Evolutionary conservation across 1,284 basidiomycete genomes (phyloP).

Genomic region (Malassezia arunalokei): DNA sequence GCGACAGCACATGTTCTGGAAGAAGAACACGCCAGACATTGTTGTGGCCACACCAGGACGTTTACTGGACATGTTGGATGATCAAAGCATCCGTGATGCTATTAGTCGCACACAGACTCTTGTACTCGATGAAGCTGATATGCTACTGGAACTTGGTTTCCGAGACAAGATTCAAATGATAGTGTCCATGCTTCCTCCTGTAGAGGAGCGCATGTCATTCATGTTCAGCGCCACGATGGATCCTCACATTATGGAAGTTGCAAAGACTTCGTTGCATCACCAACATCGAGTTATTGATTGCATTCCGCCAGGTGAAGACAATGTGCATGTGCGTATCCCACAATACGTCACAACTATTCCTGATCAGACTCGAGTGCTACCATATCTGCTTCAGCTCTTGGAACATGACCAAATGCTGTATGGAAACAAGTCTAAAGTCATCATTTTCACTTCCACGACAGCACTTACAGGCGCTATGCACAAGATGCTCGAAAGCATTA

Average conservation of each 20-base stretch:
- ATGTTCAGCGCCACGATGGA: conserved; percentile 78
- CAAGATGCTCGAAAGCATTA: conserved; percentile 47
- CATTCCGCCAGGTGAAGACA: conserved; percentile 53
- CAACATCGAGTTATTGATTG: conserved; percentile 57
- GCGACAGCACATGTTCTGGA: conserved; percentile 60
- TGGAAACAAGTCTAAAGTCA: conserved; percentile 61
- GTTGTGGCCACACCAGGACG: conserved; percentile 89
- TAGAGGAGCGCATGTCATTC: conserved; percentile 69
- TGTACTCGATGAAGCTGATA: conserved; percentile 89
- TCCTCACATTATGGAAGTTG: conserved; percentile 49
- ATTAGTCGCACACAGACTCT: conserved; percentile 55
- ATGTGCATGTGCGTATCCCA: conserved; percentile 65
- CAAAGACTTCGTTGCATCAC: conserved; percentile 53
- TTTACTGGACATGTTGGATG: conserved; percentile 62
- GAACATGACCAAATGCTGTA: conserved; percentile 77
- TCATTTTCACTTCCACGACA: conserved; percentile 82
- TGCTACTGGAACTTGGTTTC: conserved; percentile 91
- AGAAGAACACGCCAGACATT: conserved; percentile 61
- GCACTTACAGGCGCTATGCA: conserved; percentile 67
- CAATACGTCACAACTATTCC: conserved; percentile 71
- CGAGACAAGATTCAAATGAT: conserved; percentile 74
- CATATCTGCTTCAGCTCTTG: conserved; percentile 66
- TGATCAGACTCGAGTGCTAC: conserved; percentile 59
- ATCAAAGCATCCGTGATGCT: conserved; percentile 25
- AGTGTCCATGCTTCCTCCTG: conserved; percentile 56